phyloP scores from a whole-genome alignment of 2,329 filamentous ascomycete species.

The Neoascochyta sp. region DNA sequence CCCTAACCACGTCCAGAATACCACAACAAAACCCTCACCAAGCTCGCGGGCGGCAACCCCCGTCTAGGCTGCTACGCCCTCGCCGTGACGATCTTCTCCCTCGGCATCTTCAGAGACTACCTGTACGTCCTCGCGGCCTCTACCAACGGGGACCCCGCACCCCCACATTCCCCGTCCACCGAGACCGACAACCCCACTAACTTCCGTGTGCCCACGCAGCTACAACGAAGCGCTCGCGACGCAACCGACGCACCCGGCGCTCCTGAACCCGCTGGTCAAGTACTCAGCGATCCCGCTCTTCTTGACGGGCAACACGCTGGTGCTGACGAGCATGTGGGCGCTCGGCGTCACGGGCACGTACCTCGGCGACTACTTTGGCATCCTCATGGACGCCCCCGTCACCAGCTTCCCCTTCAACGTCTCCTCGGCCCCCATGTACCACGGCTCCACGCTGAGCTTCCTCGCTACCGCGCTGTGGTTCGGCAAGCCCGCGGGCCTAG shows the following conservation, averaged over 20 bases:
- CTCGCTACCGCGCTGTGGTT: conserved; percentile 79
- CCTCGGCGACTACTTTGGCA: conserved; percentile 97
- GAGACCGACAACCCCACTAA: conserved; percentile 2
- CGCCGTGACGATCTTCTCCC: conserved; percentile 81
- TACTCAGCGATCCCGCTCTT: conserved; percentile 70
- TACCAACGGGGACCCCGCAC: background rate
- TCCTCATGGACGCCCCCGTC: conserved; percentile 92
- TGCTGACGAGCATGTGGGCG: conserved; percentile 84
- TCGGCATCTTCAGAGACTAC: conserved; percentile 80
- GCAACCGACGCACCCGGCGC: conserved; percentile 70
- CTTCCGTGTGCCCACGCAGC: conserved; percentile 49
- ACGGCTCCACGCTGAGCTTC: conserved; percentile 89
- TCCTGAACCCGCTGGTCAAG: conserved; percentile 58
- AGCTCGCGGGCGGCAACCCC: conserved; percentile 74
- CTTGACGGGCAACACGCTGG: conserved; percentile 73
- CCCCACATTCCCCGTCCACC: conserved; percentile 1
- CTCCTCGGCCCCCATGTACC: conserved; percentile 91
- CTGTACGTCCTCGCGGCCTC: conserved; percentile 41
- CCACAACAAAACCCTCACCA: conserved; percentile 82
- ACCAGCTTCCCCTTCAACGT: conserved; percentile 96
- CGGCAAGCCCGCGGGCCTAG: conserved; percentile 80
- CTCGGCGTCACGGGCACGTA: conserved; percentile 95
- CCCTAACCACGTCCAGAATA: conserved; percentile 62
- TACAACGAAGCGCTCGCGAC: conserved; percentile 80
- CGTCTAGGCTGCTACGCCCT: conserved; percentile 85